These are phyloP conservation scores for Fusarium sp. DNA, from an alignment of 2,329 filamentous ascomycete species.

Conservation along the genomic window DNA sequence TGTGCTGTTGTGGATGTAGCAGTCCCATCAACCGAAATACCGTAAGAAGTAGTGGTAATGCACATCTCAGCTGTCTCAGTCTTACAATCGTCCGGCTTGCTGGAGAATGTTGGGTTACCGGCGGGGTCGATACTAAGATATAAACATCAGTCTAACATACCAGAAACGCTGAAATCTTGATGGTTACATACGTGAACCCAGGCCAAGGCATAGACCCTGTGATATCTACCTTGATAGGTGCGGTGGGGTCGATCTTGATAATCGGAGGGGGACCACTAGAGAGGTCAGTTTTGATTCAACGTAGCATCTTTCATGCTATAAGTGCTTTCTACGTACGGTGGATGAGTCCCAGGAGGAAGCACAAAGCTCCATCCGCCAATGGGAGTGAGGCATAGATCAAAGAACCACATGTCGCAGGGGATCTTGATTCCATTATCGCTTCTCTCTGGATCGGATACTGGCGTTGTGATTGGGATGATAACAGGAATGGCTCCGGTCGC, in stretches of 20 bases:
- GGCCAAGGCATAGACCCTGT: neutral
- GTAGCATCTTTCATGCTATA: rapidly evolving
- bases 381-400: neutral
- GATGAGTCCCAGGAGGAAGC: neutral
- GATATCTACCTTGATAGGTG: neutral
- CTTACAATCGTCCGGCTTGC: neutral
- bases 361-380: neutral
- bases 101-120: neutral
- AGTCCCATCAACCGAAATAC: neutral
- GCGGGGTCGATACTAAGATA: neutral
- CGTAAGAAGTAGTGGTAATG: neutral
- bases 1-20: neutral
- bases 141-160: neutral
- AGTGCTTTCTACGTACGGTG: rapidly evolving
- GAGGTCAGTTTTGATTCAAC: rapidly evolving
- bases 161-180: rapidly evolving
- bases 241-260: neutral
- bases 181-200: neutral
- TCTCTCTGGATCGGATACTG: neutral
- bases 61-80: neutral
- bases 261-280: neutral
- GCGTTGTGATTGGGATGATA: neutral
- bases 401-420: neutral
- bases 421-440: neutral
- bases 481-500: rapidly evolving